These are phyloP conservation scores for Chaetomium cochliodes DNA, from an alignment of 495 filamentous ascomycete genomes.

Conservation along the genomic window DNA sequence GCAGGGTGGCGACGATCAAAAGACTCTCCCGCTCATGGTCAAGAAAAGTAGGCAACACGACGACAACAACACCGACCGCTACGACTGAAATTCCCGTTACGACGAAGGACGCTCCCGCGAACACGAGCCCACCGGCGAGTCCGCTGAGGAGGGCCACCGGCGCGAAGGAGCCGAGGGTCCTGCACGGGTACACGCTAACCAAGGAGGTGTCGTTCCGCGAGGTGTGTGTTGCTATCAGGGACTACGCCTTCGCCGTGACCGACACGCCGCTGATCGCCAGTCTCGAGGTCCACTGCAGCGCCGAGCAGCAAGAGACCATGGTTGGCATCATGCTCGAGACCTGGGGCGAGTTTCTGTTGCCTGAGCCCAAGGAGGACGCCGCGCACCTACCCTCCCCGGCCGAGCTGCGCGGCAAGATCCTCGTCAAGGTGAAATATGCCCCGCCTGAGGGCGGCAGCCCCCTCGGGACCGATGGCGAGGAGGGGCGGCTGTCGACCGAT, in stretches of 20 bases:
- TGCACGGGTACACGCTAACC: conserved; percentile 89
- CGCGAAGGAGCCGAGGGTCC: conserved; percentile 66
- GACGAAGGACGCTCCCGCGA: conserved; percentile 32
- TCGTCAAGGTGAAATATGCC: conserved; percentile 85
- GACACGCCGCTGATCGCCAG: conserved; percentile 85
- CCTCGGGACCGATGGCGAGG: not conserved
- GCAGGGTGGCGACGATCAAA: not conserved
- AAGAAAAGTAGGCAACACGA: conserved; percentile 5
- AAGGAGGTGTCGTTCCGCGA: conserved; percentile 81
- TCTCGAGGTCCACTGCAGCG: conserved; percentile 79
- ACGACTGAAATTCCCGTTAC: conserved; percentile 23
- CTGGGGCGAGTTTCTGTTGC: conserved; percentile 69
- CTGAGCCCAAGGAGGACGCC: conserved; percentile 51
- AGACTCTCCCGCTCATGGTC: conserved; percentile 11
- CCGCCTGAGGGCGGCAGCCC: conserved; percentile 41
- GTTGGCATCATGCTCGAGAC: conserved; percentile 81
- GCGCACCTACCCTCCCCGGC: conserved; percentile 61
- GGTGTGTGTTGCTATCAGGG: conserved; percentile 75
- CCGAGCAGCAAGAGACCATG: conserved; percentile 81
- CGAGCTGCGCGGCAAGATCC: conserved; percentile 70
- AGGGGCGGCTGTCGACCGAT: not conserved
- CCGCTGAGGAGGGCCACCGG: conserved; percentile 19
- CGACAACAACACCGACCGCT: conserved; percentile 39
- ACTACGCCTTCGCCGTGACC: conserved; percentile 68
- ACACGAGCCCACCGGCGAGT: conserved; percentile 21